Base-by-base conservation (phyloP, 2,329 filamentous ascomycete species). In the Colletotrichum higginsianum region DNA sequence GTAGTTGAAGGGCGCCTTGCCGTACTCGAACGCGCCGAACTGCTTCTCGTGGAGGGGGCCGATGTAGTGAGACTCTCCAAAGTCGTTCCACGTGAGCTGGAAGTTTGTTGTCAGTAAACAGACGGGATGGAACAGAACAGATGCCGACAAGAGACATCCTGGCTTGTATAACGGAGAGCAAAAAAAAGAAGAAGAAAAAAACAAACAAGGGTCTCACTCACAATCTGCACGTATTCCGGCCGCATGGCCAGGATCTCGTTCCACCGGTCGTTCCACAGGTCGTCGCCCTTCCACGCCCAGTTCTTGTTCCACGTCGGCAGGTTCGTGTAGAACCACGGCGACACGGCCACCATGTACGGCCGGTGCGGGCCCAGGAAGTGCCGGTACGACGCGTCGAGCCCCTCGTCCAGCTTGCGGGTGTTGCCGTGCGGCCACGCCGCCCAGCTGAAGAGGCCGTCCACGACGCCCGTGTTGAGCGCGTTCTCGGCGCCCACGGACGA, bases 191-290 rank as follows among this genome's bases (percentile, higher is more conserved):
- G 5, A 30, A 3, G 7, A 7, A 30, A 1, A 8, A 8, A 1
- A 30, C 7, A 30, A 30, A 8, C 4, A 1, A 30, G 30, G 7
- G 30, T 30, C 30, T 30, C 58, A 85, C 82, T 84, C 21, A 86
- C 77, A 67, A 85, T 83, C 74, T 81, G 75, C 26, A 89, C 83
- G 13, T 84, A 83, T 40, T 85, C 82, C 0, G 88, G 86, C 52
- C 84, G 76, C 1, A 88, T 42, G 6, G 84, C n/a, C 80, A 85
- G 81, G 81, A 90, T 64, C 85, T 83, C 75, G 18, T 84, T 80
- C 89, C 89, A 91, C 16, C 90, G 86, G 61, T 88, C 82, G 73
- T 84, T 86, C 89, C 90, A 92, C 12, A 91, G 78, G 66, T 86
- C 82, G 74, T 91, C 89, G 16, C 88, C 87, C 35, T 85, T 84